Base-by-base conservation (phyloP, 164 flowering plant genomes). In the Paratinospora sagittata region DNA sequence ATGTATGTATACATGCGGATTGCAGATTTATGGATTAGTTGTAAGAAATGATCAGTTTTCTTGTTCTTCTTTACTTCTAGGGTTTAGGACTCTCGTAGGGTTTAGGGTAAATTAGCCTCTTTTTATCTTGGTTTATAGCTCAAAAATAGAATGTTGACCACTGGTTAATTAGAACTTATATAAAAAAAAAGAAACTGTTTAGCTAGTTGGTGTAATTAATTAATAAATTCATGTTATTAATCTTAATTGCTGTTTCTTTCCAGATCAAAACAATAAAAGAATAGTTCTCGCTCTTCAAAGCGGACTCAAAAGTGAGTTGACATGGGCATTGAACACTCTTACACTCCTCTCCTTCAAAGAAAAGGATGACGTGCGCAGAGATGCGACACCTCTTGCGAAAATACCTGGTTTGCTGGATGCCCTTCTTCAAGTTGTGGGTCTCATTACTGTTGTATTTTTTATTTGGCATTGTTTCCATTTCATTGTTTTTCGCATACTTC, bases 341-440 rank as follows among this genome's bases (percentile, higher is more conserved):
- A 90, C 96, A 7, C 73, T 96, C 84, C 97, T 96, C n/a, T 96
- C 98, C 17, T 96, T 96, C 84, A 93, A 91, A 82, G 99, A 96
- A 69, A 96, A 88, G 74, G 99, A 96, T 65, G 99, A 96, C 49
- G 70, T 88, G 77, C 88, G 99, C 13, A 89, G 85, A 82, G 99
- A 96, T 81, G 83, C 97, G 3, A 89, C 90, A 11, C 92, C 97
- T 70, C 97, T 96, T 65, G 92, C 98, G 14, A 93, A 91, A 82
- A 86, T 96, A 19, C 87, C 93, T 43, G 97, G 96, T 33, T 78
- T 96, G 81, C 90, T 96, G 49, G 99, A 96, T 83, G 96, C 98
- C 74, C 87, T 96, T 76, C 97, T 96, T 72, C 98, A 90, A 93
- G 83, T 96, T 81, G 99, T 96, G 83, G 63, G 97, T 83, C 12